phyloP scores from a whole-genome alignment of 2,329 filamentous ascomycete species.

The Aspergillus sp. region DNA sequence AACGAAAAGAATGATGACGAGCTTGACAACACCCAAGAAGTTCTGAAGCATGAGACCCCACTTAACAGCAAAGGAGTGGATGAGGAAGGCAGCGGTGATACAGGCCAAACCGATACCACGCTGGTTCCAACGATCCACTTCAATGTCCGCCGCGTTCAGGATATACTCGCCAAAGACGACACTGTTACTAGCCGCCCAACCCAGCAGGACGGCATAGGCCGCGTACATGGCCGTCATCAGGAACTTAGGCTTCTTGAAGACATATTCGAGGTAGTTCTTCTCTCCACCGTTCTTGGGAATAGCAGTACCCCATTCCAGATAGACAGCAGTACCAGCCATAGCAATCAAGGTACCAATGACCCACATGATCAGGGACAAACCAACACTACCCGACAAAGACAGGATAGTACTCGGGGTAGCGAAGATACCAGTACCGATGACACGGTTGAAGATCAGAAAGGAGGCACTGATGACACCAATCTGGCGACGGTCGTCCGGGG shows the following conservation, averaged over 20 bases:
- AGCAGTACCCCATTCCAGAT: slow-evolving; percentile 55
- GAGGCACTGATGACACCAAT: slow-evolving; percentile 46
- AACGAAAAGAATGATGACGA: slow-evolving; percentile 53
- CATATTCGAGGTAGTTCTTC: slow-evolving; percentile 57
- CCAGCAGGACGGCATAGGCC: slow-evolving; percentile 53
- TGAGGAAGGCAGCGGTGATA: slow-evolving; percentile 51
- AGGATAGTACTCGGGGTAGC: slow-evolving; percentile 52
- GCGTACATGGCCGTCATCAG: slow-evolving; percentile 58
- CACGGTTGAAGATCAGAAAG: slow-evolving; percentile 53
- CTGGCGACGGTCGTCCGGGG: slow-evolving; percentile 40
- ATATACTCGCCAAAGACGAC: slow-evolving; percentile 57
- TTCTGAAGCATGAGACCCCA: slow-evolving; percentile 54
- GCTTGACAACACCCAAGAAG: slow-evolving; percentile 52
- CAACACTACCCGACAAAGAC: slow-evolving; percentile 48
- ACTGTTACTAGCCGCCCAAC: slow-evolving; percentile 56
- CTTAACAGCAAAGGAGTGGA: slow-evolving; percentile 51
- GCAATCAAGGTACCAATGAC: slow-evolving; percentile 52
- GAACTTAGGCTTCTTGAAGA: slow-evolving; percentile 54
- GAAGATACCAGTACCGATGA: slow-evolving; percentile 55
- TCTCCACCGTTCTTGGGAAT: slow-evolving; percentile 56
- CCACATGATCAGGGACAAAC: slow-evolving; percentile 53
- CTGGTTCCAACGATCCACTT: slow-evolving; percentile 53
- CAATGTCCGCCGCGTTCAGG: slow-evolving; percentile 49
- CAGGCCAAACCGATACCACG: slow-evolving; percentile 51
- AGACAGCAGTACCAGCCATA: slow-evolving; percentile 47